These are phyloP conservation scores for Glonium stellatum DNA, from an alignment of 495 filamentous ascomycete species.

Conservation along the genomic window DNA sequence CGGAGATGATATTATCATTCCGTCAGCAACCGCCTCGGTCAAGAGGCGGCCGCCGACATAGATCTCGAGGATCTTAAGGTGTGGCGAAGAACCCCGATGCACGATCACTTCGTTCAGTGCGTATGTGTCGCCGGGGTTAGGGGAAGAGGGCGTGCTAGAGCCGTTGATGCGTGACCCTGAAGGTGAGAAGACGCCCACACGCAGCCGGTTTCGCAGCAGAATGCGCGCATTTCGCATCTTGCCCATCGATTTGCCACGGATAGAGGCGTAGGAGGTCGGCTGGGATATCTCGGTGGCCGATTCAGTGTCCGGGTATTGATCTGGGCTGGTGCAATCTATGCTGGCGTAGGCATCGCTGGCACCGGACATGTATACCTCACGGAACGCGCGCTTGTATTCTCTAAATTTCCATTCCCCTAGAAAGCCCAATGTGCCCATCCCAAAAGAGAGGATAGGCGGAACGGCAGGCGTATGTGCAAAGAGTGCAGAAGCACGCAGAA, in stretches of 20 bases:
- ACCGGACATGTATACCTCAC: conserved; percentile 90
- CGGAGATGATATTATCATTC: conserved; percentile 87
- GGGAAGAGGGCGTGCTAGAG: background rate
- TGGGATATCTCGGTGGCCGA: background rate
- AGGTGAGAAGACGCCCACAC: conserved; percentile 47
- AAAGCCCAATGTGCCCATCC: conserved; percentile 94
- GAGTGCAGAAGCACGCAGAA: conserved; percentile 81
- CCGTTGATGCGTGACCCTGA: conserved; percentile 17
- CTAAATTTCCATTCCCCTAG: conserved; percentile 93
- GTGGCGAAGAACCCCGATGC: conserved; percentile 81
- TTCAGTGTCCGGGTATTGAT: background rate
- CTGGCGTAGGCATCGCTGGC: conserved; percentile 46
- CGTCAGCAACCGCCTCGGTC: conserved; percentile 88
- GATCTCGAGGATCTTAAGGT: conserved; percentile 84
- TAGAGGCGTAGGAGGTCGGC: conserved; percentile 16
- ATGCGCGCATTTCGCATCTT: conserved; percentile 63
- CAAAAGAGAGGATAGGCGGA: conserved; percentile 89
- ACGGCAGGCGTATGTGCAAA: conserved; percentile 77
- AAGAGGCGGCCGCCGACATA: conserved; percentile 77
- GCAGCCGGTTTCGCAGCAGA: conserved; percentile 76
- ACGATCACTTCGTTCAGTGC: conserved; percentile 95
- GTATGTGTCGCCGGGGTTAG: conserved; percentile 52
- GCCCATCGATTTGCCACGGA: conserved; percentile 76
- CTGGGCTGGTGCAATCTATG: conserved; percentile 13
- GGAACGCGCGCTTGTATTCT: conserved; percentile 83